phyloP scores from a whole-genome alignment of 2,329 filamentous ascomycete genomes.

The Phaeophleospora eucalypticola region DNA sequence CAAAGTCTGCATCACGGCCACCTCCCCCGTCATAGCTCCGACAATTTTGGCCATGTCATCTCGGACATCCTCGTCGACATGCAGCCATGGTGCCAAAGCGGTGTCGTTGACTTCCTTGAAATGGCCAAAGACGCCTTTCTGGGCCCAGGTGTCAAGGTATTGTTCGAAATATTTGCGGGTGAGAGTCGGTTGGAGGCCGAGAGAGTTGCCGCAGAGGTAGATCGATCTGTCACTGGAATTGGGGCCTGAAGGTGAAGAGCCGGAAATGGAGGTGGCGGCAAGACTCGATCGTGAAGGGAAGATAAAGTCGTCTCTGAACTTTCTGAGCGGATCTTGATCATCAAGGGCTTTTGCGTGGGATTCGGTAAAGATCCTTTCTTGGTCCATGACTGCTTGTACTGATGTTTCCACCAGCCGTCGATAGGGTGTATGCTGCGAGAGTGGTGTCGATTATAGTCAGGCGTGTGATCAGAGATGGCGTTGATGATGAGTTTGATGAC shows the following conservation, averaged over 20 bases:
- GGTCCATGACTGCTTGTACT: constrained; percentile 10
- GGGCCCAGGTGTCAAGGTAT: constrained; percentile 79
- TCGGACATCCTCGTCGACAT: constrained; percentile 72
- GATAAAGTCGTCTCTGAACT: constrained; percentile 63
- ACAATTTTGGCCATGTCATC: constrained; percentile 68
- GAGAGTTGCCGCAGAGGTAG: constrained; percentile 87
- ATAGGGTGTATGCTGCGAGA: no score
- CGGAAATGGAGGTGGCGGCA: constrained; percentile 55
- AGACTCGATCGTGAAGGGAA: constrained; percentile 72
- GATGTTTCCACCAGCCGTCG: neutral
- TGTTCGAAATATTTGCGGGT: constrained; percentile 62
- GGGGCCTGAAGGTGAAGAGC: constrained; percentile 15
- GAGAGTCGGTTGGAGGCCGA: constrained; percentile 74
- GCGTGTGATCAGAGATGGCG: no score
- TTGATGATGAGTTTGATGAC: no score
- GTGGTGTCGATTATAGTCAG: no score
- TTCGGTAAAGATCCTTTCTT: constrained; percentile 10
- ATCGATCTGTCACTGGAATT: constrained; percentile 48
- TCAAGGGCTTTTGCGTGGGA: constrained; percentile 31
- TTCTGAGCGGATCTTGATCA: constrained; percentile 35
- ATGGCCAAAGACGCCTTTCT: constrained; percentile 79
- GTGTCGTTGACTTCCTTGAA: constrained; percentile 67
- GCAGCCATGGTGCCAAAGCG: constrained; percentile 67
- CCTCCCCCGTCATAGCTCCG: constrained; percentile 67
- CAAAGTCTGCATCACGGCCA: constrained; percentile 84